Conservation (phyloP, 371 early-diverging fungal genomes). For the Blakeslea trispora region DNA sequence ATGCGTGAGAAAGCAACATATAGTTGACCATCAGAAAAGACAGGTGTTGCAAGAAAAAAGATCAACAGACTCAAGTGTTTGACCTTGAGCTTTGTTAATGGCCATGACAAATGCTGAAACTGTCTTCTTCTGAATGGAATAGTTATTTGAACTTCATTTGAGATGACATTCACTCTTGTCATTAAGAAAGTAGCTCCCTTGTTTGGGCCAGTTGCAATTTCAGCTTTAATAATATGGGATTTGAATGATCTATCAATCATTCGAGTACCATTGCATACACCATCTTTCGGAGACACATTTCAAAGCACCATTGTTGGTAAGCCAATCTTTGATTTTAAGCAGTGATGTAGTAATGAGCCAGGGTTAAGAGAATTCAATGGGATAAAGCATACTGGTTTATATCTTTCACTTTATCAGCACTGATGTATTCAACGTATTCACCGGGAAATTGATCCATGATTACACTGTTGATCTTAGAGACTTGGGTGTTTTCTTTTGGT, state of each 20-base stretch:
- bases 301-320: constrained; percentile 32
- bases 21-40: constrained; percentile 27
- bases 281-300: constrained; percentile 23
- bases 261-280: constrained; percentile 36
- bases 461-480: not conserved
- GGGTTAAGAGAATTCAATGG: not conserved
- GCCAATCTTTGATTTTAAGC: constrained; percentile 20
- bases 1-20: constrained; percentile 19
- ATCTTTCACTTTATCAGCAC: not conserved
- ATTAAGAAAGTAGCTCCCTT: not conserved
- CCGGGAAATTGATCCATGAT: not conserved
- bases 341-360: constrained; percentile 23
- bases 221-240: constrained; percentile 11
- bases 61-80: constrained; percentile 23
- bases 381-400: not conserved
- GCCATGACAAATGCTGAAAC: constrained; percentile 20
- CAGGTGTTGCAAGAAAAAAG: constrained; percentile 20
- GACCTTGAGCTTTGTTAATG: constrained; percentile 32
- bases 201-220: constrained; percentile 10
- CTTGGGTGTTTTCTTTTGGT: not conserved
- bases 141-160: not conserved
- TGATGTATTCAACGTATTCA: not conserved
- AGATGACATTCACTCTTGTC: not conserved
- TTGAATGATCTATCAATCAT: constrained; percentile 17
- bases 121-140: not conserved